phyloP scores from a whole-genome alignment of 2,329 filamentous ascomycete species.

The Mycosphaerelloides madeirae region DNA sequence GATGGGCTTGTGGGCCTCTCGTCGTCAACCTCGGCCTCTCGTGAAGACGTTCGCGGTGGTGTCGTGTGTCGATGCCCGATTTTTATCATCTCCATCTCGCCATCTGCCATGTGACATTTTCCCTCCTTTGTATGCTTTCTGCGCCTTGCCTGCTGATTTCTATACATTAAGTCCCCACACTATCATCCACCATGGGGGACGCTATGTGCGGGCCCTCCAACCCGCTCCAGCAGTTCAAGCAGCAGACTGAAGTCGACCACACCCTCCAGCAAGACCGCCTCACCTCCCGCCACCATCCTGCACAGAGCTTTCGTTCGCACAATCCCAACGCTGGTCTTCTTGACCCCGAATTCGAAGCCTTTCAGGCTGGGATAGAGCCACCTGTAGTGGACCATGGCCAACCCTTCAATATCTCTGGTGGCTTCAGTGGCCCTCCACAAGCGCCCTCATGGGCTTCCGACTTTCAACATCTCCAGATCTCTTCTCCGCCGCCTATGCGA shows the following conservation, averaged over 20 bases:
- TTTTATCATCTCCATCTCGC: neutral
- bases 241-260: slow-evolving; percentile 63
- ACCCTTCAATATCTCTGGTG: slow-evolving; percentile 32
- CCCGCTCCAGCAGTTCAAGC: slow-evolving; percentile 67
- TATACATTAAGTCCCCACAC: neutral
- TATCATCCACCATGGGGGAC: slow-evolving; percentile 54
- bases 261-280: slow-evolving; percentile 70
- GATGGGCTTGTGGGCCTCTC: too few relatives aligned
- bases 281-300: slow-evolving; percentile 42
- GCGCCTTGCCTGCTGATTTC: neutral
- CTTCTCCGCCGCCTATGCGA: slow-evolving; percentile 41
- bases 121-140: neutral
- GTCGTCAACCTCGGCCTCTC: too few relatives aligned
- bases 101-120: neutral
- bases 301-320: slow-evolving; percentile 59
- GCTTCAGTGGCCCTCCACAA: slow-evolving; percentile 25
- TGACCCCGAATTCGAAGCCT: slow-evolving; percentile 66
- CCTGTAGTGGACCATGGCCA: slow-evolving; percentile 36
- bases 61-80: slow-evolving; percentile 4
- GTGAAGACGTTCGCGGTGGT: too few relatives aligned
- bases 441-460: slow-evolving; percentile 46
- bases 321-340: slow-evolving; percentile 51
- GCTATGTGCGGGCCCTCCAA: slow-evolving; percentile 71
- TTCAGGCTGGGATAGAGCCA: slow-evolving; percentile 52
- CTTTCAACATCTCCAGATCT: slow-evolving; percentile 46